Evolutionary conservation across 2,329 filamentous ascomycete species (phyloP).

Genomic region (Polytolypa hystricis): DNA sequence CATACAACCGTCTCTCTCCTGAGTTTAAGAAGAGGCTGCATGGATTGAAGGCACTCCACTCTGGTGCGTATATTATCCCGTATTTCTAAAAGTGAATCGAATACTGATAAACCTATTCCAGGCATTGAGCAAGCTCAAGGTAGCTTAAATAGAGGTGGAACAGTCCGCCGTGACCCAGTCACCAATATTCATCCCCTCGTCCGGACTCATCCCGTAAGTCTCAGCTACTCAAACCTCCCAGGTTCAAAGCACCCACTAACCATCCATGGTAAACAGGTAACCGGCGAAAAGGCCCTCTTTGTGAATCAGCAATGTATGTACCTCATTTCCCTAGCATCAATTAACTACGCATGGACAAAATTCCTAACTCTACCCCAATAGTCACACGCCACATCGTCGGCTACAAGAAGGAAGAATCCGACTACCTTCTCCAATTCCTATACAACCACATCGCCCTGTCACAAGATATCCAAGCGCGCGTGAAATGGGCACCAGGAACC

Average conservation of each 20-base stretch:
- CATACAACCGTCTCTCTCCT: constrained; percentile 70
- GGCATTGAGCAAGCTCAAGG: constrained; percentile 61
- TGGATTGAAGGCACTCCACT: constrained; percentile 70
- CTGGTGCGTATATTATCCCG: constrained; percentile 39
- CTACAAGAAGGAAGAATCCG: constrained; percentile 77
- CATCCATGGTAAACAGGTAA: constrained; percentile 28
- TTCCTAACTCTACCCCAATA: constrained; percentile 20
- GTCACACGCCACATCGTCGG: constrained; percentile 73
- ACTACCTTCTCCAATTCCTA: constrained; percentile 63
- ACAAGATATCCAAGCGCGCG: constrained; percentile 60
- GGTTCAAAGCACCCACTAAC: background rate
- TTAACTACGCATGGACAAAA: too few relatives aligned
- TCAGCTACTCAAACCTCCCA: background rate
- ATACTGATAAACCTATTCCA: background rate
- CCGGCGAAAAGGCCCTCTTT: constrained; percentile 72
- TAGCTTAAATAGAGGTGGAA: constrained; percentile 53
- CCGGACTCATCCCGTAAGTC: constrained; percentile 57
- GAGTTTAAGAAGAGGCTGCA: constrained; percentile 70
- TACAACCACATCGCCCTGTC: constrained; percentile 64
- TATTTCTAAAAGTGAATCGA: background rate
- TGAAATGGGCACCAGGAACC: constrained; percentile 69
- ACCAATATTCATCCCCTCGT: constrained; percentile 65
- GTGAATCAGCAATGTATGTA: constrained; percentile 70
- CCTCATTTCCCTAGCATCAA: constrained; percentile 8
- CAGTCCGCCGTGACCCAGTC: constrained; percentile 66